These are phyloP conservation scores for Thamnidium elegans DNA, from an alignment of 192 early-diverging fungal species.

Conservation along the genomic window DNA sequence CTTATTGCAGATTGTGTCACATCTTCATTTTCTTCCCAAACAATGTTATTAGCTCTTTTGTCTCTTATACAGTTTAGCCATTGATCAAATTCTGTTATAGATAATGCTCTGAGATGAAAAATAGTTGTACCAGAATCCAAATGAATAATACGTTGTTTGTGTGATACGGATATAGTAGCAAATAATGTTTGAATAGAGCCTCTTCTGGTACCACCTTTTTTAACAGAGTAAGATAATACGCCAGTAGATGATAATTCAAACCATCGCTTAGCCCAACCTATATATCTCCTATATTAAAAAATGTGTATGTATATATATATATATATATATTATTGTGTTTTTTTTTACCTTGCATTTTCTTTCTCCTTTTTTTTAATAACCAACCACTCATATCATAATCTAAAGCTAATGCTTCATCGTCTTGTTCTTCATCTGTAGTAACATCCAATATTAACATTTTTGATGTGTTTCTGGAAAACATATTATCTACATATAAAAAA, in stretches of 20 bases:
- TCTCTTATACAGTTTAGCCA: background rate
- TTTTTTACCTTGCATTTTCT: conserved; percentile 60
- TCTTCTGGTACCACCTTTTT: conserved; percentile 59
- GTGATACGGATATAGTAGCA: conserved; percentile 57
- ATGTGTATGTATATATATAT: background rate
- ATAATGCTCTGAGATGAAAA: conserved; percentile 56
- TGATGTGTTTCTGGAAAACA: conserved; percentile 51
- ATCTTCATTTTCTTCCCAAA: background rate
- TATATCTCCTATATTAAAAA: background rate
- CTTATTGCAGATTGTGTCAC: background rate
- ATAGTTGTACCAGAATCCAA: conserved; percentile 80
- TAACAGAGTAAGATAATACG: conserved; percentile 71
- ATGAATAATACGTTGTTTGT: conserved; percentile 66
- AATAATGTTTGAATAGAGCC: conserved; percentile 58
- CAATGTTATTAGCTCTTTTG: background rate
- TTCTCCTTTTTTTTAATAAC: conserved; percentile 58
- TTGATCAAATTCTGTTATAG: background rate
- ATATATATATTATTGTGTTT: background rate
- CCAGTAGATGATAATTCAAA: conserved; percentile 68
- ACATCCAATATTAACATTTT: conserved; percentile 52
- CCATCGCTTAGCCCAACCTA: conserved; percentile 88
- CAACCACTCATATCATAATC: conserved; percentile 48
- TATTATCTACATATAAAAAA: conserved; percentile 49
- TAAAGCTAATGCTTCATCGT: conserved; percentile 30
- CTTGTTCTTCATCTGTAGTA: conserved; percentile 26